A percentile compares a stretch with the other conserved stretches of the same genome.
These are phyloP conservation scores for Orbilia quercus DNA, from an alignment of 2,329 filamentous ascomycete species.

Conservation along the genomic window DNA sequence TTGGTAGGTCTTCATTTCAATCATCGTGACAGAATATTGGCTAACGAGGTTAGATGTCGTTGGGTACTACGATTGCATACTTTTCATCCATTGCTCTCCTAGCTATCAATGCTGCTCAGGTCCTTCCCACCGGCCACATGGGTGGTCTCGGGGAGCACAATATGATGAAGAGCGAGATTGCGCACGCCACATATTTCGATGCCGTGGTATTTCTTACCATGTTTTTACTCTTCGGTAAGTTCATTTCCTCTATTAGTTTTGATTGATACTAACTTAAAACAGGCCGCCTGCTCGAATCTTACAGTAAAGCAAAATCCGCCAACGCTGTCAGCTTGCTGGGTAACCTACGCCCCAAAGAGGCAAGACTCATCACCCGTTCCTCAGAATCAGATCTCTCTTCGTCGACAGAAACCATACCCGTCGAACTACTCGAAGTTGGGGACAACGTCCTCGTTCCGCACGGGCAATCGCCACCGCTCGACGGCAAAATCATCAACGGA, in stretches of 20 bases:
- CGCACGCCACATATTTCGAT: constrained; percentile 77
- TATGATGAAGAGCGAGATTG: constrained; percentile 68
- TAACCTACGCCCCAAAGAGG: constrained; percentile 80
- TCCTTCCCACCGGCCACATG: constrained; percentile 55
- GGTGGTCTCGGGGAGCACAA: constrained; percentile 61
- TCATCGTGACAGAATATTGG: not conserved
- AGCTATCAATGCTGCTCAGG: constrained; percentile 70
- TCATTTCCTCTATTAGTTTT: constrained; percentile 37
- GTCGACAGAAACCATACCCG: constrained; percentile 67
- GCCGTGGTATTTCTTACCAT: constrained; percentile 91
- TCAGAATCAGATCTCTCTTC: constrained; percentile 64
- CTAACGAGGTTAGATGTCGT: constrained; percentile 70
- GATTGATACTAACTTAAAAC: constrained; percentile 60
- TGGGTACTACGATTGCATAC: constrained; percentile 89
- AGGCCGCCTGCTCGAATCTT: constrained; percentile 81
- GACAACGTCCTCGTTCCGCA: constrained; percentile 80
- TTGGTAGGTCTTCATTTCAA: constrained; percentile 64
- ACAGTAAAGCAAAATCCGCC: constrained; percentile 90
- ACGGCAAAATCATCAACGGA: constrained; percentile 74
- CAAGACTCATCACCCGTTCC: constrained; percentile 71
- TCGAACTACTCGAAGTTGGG: constrained; percentile 79
- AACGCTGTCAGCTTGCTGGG: constrained; percentile 84
- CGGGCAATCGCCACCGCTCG: constrained; percentile 84
- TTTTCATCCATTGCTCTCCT: constrained; percentile 83
- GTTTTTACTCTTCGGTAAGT: constrained; percentile 76